A percentile compares a stretch with the other conserved stretches of the same genome.
Evolutionary conservation across 345 rosid species (phyloP).

Genomic region (Sisymbrium altissimum): DNA sequence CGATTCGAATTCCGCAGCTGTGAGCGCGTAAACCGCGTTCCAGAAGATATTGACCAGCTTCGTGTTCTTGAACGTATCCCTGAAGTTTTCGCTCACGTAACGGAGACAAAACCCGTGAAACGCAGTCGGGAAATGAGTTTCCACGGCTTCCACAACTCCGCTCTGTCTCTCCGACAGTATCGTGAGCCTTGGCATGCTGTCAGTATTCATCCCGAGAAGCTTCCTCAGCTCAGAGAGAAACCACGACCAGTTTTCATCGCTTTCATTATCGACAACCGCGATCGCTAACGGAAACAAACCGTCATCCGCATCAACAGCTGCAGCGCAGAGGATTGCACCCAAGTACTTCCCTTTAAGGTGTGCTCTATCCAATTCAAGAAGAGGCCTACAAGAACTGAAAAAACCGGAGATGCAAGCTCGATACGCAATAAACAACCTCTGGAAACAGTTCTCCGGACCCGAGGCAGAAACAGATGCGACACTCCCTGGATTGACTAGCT

Average conservation of each 20-base stretch:
- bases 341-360: constrained; percentile 92
- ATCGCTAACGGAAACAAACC: constrained; percentile 87
- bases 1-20: constrained; percentile 72
- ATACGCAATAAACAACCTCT: constrained; percentile 82
- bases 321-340: constrained; percentile 85
- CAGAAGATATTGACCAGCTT: constrained; percentile 92
- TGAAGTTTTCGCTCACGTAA: constrained; percentile 79
- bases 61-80: constrained; percentile 90
- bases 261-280: constrained; percentile 78
- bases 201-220: constrained; percentile 91
- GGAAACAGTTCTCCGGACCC: constrained; percentile 91
- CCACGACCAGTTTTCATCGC: constrained; percentile 97
- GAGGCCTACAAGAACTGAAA: constrained; percentile 89
- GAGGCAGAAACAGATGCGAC: constrained; percentile 82
- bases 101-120: constrained; percentile 94
- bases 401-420: constrained; percentile 93
- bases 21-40: constrained; percentile 95
- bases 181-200: constrained; percentile 96
- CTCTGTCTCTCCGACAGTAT: constrained; percentile 88
- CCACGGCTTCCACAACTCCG: constrained; percentile 88
- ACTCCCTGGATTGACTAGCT: constrained; percentile 82
- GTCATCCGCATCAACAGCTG: constrained; percentile 90
- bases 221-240: constrained; percentile 92
- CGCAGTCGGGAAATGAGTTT: constrained; percentile 94
- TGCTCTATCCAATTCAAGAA: constrained; percentile 86